Percentiles rank a stretch among this genome's conserved stretches.
Conservation (phyloP, 2,329 filamentous ascomycete species). For the Colletotrichum brevisporum region DNA sequence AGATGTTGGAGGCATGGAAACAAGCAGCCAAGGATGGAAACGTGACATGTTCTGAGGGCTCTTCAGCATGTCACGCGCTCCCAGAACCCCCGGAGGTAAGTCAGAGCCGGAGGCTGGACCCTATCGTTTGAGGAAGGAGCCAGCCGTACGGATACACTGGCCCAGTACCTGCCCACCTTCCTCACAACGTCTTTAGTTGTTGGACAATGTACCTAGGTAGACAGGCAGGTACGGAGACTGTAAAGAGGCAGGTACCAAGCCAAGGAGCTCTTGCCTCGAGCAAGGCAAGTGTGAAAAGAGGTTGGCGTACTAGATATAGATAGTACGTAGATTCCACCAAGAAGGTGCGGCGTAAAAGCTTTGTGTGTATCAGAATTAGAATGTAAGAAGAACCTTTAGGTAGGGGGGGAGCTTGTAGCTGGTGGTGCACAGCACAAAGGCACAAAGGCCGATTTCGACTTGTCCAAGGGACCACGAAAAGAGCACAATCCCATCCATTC, state of each 20-base stretch:
- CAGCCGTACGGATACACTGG: not conserved
- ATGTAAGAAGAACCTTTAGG: not conserved
- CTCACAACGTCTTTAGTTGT: too few species aligned
- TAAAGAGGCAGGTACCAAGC: too few species aligned
- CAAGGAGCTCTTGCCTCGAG: too few species aligned
- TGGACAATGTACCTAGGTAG: too few species aligned
- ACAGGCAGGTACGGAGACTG: too few species aligned
- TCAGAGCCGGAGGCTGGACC: conserved; percentile 7
- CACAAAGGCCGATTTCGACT: not conserved
- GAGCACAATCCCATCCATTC: not conserved
- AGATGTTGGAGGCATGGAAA: conserved; percentile 1
- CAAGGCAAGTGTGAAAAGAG: too few species aligned
- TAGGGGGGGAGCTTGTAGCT: not conserved
- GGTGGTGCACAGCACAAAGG: conserved; percentile 5
- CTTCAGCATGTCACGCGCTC: conserved; percentile 4
- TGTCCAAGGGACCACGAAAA: not conserved
- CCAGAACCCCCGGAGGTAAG: not conserved
- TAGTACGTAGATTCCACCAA: too few species aligned
- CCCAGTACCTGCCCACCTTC: too few species aligned
- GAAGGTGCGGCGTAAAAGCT: too few species aligned
- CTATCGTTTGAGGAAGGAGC: not conserved
- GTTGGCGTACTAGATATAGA: too few species aligned
- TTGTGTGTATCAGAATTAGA: conserved; percentile 4
- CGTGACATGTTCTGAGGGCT: not conserved
- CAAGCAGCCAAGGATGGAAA: not conserved